Percentiles rank a stretch among this genome's conserved stretches.
These are phyloP conservation scores for Westerdykella aurantiaca DNA, from an alignment of 2,329 filamentous ascomycete species.

Conservation along the genomic window DNA sequence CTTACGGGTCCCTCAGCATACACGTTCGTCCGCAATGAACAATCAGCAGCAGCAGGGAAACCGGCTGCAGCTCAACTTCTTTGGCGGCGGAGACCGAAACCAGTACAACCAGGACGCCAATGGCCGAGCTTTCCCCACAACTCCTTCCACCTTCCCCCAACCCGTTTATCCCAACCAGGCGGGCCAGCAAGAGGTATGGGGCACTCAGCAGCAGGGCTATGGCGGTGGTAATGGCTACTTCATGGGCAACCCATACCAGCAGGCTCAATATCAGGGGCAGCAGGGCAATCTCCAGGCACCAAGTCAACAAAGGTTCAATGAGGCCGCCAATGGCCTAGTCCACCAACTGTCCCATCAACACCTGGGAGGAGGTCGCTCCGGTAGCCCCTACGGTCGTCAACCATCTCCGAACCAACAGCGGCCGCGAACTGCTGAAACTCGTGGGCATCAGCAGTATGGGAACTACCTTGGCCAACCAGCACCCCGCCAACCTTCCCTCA, in stretches of 20 bases:
- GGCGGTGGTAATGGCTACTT: conserved; percentile 45
- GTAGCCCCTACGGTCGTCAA: conserved; percentile 62
- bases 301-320: conserved; percentile 57
- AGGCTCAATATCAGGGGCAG: conserved; percentile 44
- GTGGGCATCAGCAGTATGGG: conserved; percentile 56
- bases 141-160: conserved; percentile 93
- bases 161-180: conserved; percentile 64
- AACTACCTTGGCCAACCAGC: conserved; percentile 64
- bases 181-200: conserved; percentile 58
- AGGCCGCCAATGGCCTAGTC: conserved; percentile 83
- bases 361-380: conserved; percentile 64
- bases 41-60: conserved; percentile 37
- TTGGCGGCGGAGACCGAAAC: conserved; percentile 35
- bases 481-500: conserved; percentile 51
- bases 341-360: conserved; percentile 98
- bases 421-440: conserved; percentile 74
- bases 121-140: conserved; percentile 55
- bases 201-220: conserved; percentile 41
- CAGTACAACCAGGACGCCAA: conserved; percentile 40
- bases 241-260: conserved; percentile 46
- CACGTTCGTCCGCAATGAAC: conserved; percentile 25
- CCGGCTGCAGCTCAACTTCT: conserved; percentile 50
- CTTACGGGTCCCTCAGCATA: conserved; percentile 2
- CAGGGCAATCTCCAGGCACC: conserved; percentile 45
- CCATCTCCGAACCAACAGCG: conserved; percentile 64